These are phyloP conservation scores for Haplosporangium sp. DNA, from an alignment of 371 early-diverging fungal genomes.

Conservation along the genomic window DNA sequence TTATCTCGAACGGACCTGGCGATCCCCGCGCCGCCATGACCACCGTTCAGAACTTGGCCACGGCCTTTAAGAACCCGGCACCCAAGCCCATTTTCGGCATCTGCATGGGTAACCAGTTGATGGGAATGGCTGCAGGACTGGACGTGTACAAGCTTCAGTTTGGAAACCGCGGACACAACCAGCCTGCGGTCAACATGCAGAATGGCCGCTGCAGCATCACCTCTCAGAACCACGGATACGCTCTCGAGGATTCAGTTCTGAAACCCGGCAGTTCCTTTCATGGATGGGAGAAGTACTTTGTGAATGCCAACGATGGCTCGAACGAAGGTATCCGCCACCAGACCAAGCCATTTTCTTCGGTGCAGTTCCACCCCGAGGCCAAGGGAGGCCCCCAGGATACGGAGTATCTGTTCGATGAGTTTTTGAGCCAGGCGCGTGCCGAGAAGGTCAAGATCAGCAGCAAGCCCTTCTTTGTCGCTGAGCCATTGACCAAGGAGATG, in stretches of 20 bases:
- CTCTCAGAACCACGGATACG: conserved; percentile 97
- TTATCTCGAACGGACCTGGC: conserved; percentile 96
- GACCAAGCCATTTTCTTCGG: conserved; percentile 78
- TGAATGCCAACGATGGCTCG: conserved; percentile 94
- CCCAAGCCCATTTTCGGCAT: conserved; percentile 94
- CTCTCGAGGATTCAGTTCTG: conserved; percentile 77
- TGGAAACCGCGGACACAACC: conserved; percentile 98
- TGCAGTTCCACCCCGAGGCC: conserved; percentile 98
- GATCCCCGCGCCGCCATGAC: conserved; percentile 77
- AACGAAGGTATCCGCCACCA: conserved; percentile 93
- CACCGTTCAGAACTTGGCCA: conserved; percentile 76
- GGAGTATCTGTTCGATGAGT: conserved; percentile 86
- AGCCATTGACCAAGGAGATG: conserved; percentile 30
- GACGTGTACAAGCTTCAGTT: conserved; percentile 90
- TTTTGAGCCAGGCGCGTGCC: conserved; percentile 60
- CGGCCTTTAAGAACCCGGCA: conserved; percentile 67
- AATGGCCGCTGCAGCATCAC: conserved; percentile 88
- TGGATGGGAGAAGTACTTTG: conserved; percentile 87
- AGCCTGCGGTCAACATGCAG: conserved; percentile 85
- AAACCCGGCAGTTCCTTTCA: conserved; percentile 46
- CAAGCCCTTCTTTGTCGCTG: conserved; percentile 43
- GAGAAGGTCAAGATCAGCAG: conserved; percentile 54
- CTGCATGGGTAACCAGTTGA: conserved; percentile 95
- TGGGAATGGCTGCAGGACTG: conserved; percentile 92
- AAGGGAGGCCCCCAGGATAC: conserved; percentile 96